Evolutionary conservation across 495 filamentous ascomycete species (phyloP), one percentile per base, ranked within the genome.

Genomic region (Jackrogersella minutella): DNA sequence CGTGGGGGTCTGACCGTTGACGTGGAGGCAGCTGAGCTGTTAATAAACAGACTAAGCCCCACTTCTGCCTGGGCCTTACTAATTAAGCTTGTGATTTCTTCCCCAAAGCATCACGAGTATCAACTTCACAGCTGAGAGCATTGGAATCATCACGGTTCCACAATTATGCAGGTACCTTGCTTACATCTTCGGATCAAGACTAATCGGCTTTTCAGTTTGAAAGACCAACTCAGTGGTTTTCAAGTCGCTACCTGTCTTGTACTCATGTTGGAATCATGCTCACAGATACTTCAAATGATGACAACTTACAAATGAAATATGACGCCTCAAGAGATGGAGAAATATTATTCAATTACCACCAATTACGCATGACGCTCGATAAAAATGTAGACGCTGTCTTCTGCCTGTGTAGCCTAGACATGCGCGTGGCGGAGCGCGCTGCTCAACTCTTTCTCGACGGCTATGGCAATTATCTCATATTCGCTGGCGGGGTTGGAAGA

Each of bases 271-370:
- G 14, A 17, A 26, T 5, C 22, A 49, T 49, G 44, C n/a, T 26
- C 13, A n/a, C 26, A 30, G 26, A 2, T n/a, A 49, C 14, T n/a
- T n/a, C 24, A 8, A 30, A 33, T 16, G 22, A 33, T 28, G 50
- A 24, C n/a, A 39, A 37, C 13, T 16, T 10, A 46, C 17, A 36
- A 16, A 28, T 8, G 3, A 14, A n/a, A 31, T 19, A 57, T 21
- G 57, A 71, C 47, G 41, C 84, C 70, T 71, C 74, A 80, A n/a
- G 19, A 19, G 74, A 77, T 64, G 77, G 73, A 4, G 68, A 70
- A 37, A 50, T 61, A 2, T 47, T 79, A n/a, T 79, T 78, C 63
- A 71, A 77, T 57, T 79, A 78, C 58, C 77, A 79, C 64, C 76
- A 72, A 28, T 62, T 79, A 60, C 58, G 62, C 60, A 62, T 72